Evolutionary conservation across 371 early-diverging fungal genomes (phyloP).

Genomic region (Syncephalis plumigaleata): DNA sequence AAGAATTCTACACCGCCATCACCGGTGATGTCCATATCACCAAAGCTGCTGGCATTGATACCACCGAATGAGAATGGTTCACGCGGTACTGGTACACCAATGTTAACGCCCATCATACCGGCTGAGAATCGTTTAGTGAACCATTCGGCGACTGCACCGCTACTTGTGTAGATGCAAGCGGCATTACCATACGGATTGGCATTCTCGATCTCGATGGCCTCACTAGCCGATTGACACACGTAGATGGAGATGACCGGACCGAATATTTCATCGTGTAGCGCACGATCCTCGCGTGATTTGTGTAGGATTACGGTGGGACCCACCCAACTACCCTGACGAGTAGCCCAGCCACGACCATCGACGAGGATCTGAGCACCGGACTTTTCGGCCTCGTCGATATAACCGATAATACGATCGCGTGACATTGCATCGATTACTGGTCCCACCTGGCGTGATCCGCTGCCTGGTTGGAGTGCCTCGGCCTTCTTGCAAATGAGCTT

Average conservation of each 20-base stretch:
- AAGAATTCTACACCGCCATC: conserved; percentile 49
- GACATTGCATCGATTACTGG: conserved; percentile 48
- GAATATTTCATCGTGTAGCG: conserved; percentile 58
- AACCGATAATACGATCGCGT: conserved; percentile 27
- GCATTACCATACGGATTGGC: conserved; percentile 54
- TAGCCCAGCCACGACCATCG: conserved; percentile 39
- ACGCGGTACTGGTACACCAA: conserved; percentile 52
- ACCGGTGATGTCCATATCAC: conserved; percentile 51
- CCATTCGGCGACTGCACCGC: conserved; percentile 40
- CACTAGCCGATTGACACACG: conserved; percentile 24
- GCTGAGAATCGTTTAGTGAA: conserved; percentile 38
- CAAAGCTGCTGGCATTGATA: conserved; percentile 38
- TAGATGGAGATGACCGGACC: conserved; percentile 51
- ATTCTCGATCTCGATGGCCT: conserved; percentile 49
- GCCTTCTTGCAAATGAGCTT: conserved; percentile 32
- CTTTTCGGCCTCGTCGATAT: conserved; percentile 27
- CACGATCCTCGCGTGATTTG: conserved; percentile 22
- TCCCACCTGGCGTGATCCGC: conserved; percentile 25
- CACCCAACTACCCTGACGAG: conserved; percentile 34
- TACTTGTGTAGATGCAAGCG: conserved; percentile 40
- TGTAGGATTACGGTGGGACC: conserved; percentile 49
- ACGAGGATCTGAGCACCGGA: conserved; percentile 37
- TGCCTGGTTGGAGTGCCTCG: conserved; percentile 20
- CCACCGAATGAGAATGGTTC: conserved; percentile 70
- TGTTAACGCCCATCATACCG: conserved; percentile 60